phyloP scores from a whole-genome alignment of 2,329 filamentous ascomycete species.

The Fusarium sambucinum region DNA sequence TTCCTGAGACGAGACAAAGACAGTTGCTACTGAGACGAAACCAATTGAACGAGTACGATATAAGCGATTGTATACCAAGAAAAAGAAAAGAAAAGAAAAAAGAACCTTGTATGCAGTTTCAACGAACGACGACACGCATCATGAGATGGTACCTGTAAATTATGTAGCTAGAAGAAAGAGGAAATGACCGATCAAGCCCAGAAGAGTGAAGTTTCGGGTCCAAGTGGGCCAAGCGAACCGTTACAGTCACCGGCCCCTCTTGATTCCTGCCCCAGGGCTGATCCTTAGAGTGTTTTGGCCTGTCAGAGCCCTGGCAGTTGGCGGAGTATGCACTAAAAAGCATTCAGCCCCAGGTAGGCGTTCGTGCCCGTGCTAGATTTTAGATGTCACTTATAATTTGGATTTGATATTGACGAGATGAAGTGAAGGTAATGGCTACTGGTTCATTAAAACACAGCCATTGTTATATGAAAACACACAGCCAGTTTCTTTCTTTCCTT shows the following conservation, averaged over 20 bases:
- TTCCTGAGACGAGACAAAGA: conserved; percentile 21
- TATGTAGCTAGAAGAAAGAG: conserved; percentile 24
- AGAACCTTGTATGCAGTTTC: neutral
- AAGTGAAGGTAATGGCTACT: neutral
- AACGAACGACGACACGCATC: conserved; percentile 30
- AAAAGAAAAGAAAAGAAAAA: neutral
- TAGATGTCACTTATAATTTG: neutral
- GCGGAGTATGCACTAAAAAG: conserved; percentile 4
- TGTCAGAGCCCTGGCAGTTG: conserved; percentile 11
- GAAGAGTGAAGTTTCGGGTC: conserved; percentile 3
- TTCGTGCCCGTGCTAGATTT: neutral
- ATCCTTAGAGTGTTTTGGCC: conserved; percentile 18
- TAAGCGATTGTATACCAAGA: conserved; percentile 15
- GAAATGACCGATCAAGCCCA: conserved; percentile 10
- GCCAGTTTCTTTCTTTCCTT: neutral
- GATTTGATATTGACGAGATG: neutral
- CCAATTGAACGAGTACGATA: conserved; percentile 2
- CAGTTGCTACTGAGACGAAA: conserved; percentile 18
- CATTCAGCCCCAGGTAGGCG: neutral
- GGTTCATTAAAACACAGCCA: neutral
- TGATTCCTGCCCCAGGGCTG: conserved; percentile 7
- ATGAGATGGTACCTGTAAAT: conserved; percentile 17
- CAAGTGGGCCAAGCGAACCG: conserved; percentile 18
- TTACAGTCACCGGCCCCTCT: conserved; percentile 16
- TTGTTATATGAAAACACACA: no score